phyloP scores from a whole-genome alignment of 768 basidiomycete genomes.

The Gyrodon lividus region DNA sequence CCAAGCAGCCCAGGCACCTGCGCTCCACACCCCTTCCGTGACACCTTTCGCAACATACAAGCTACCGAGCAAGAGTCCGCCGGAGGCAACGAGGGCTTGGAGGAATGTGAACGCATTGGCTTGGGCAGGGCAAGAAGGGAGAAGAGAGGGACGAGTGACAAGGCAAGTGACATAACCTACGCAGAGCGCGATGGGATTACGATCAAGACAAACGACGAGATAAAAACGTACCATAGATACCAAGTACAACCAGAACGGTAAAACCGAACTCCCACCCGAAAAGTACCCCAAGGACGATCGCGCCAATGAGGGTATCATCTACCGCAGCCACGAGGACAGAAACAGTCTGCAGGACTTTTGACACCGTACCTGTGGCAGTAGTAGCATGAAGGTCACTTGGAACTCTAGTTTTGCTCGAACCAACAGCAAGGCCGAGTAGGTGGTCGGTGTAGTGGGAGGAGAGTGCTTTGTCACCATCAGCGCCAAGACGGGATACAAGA shows the following conservation, averaged over 20 bases:
- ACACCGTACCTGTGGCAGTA: slow-evolving; percentile 6
- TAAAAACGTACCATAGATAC: slow-evolving; percentile 58
- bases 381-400: slow-evolving; percentile 51
- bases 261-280: slow-evolving; percentile 69
- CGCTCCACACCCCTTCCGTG: slow-evolving; percentile 27
- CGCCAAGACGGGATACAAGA: slow-evolving; percentile 87
- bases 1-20: slow-evolving; percentile 29
- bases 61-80: slow-evolving; percentile 75
- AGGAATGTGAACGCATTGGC: slow-evolving; percentile 32
- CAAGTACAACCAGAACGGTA: slow-evolving; percentile 72
- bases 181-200: background rate
- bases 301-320: slow-evolving; percentile 73
- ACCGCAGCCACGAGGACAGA: slow-evolving; percentile 80
- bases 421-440: slow-evolving; percentile 80
- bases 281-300: slow-evolving; percentile 58
- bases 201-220: background rate
- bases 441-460: slow-evolving; percentile 73
- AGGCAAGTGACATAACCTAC: slow-evolving; percentile 20
- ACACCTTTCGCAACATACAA: slow-evolving; percentile 28
- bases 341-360: slow-evolving; percentile 16
- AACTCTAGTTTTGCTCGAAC: slow-evolving; percentile 78
- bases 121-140: slow-evolving; percentile 6
- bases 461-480: slow-evolving; percentile 74
- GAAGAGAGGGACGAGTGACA: slow-evolving; percentile 6
- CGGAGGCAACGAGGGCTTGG: slow-evolving; percentile 79